Percentiles rank a stretch among this genome's conserved stretches.
Conservation (phyloP, 306 rosid species). For the Coriaria nepalensis region DNA sequence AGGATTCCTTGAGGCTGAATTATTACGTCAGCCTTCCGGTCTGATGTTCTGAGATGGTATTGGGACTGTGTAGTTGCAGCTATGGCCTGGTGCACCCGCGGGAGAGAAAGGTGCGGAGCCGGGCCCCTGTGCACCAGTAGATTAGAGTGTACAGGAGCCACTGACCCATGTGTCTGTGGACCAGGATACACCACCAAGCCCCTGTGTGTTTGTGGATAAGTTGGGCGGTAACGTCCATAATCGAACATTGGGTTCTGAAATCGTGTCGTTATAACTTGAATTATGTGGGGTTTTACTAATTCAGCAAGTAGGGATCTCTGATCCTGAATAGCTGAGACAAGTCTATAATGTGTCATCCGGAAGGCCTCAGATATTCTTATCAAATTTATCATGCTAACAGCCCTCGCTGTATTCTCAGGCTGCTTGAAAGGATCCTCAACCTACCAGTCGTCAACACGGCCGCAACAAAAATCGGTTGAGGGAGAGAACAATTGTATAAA, state of each 20-base stretch:
- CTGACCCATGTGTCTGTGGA: background rate
- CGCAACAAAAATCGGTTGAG: slow-evolving; percentile 17
- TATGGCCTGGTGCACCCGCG: background rate
- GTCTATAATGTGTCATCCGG: slow-evolving; percentile 16
- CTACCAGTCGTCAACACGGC: slow-evolving; percentile 27
- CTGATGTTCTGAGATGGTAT: slow-evolving; percentile 2
- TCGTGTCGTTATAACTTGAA: slow-evolving; percentile 7
- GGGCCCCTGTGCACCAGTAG: background rate
- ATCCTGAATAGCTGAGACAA: slow-evolving; percentile 20
- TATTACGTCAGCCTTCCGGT: slow-evolving; percentile 15
- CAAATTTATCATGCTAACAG: slow-evolving; percentile 36
- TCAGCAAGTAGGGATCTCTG: slow-evolving; percentile 23
- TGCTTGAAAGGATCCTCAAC: slow-evolving; percentile 93
- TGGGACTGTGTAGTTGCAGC: slow-evolving; percentile 1
- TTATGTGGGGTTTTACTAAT: slow-evolving; percentile 31
- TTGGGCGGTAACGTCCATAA: slow-evolving; percentile 16
- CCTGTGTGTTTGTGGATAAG: slow-evolving; percentile 20
- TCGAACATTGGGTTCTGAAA: slow-evolving; percentile 10
- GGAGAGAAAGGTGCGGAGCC: background rate
- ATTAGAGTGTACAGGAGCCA: too few relatives aligned
- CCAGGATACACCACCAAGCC: slow-evolving; percentile 4
- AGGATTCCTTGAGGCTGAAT: slow-evolving; percentile 12
- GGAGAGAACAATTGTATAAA: slow-evolving; percentile 2
- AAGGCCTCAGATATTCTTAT: slow-evolving; percentile 42
- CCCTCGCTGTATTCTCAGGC: slow-evolving; percentile 56